Evolutionary conservation across 768 basidiomycete species (phyloP).

Genomic region (Tulasnella sp.): DNA sequence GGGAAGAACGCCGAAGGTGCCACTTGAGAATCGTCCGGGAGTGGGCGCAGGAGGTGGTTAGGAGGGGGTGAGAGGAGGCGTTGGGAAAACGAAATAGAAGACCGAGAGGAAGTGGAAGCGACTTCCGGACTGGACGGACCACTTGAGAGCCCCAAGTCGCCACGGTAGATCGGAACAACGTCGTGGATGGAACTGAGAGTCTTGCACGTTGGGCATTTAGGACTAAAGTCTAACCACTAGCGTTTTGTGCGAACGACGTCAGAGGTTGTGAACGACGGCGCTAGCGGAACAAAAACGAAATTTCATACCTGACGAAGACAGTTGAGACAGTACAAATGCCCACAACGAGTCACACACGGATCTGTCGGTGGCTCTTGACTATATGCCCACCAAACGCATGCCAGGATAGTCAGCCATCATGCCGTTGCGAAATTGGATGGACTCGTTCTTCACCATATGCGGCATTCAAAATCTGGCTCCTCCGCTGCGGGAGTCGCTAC

Average conservation of each 20-base stretch:
- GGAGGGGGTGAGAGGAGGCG: background rate
- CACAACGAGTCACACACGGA: constrained; percentile 7
- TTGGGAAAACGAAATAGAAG: background rate
- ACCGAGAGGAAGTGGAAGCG: background rate
- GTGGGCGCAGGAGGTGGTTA: background rate
- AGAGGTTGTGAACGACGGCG: background rate
- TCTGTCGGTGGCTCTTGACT: constrained; percentile 10
- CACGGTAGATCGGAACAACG: constrained; percentile 5
- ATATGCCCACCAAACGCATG: background rate
- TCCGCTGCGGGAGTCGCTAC: background rate
- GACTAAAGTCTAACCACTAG: constrained; percentile 10
- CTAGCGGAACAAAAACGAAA: background rate
- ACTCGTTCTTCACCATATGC: constrained; percentile 9
- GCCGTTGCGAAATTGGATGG: background rate
- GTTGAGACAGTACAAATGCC: constrained; percentile 8
- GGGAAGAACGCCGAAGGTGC: background rate
- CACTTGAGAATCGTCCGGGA: background rate
- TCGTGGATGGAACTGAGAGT: background rate
- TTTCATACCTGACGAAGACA: constrained; percentile 16
- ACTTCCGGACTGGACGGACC: constrained; percentile 1
- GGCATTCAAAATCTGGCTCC: constrained; percentile 16
- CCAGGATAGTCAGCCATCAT: background rate
- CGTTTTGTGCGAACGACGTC: background rate
- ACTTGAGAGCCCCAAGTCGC: background rate
- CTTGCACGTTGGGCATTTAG: constrained; percentile 13